Percentiles rank a stretch among this genome's conserved stretches.
phyloP scores from a whole-genome alignment of 345 rosid genomes.

The Eucalyptus curtisii region DNA sequence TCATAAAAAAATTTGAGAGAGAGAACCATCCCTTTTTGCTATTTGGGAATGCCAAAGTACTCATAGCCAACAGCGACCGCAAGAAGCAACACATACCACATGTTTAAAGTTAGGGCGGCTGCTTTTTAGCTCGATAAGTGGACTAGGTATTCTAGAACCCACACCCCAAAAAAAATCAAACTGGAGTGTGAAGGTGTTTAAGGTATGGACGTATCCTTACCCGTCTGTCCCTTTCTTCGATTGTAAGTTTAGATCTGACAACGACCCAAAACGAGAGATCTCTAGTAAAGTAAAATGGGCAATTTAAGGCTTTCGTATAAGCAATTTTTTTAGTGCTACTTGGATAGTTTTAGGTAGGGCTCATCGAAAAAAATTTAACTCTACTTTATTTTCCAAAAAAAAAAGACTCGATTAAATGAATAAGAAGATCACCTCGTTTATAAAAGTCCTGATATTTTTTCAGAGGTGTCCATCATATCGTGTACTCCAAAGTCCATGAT shows the following conservation, averaged over 20 bases:
- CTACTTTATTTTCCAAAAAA: not conserved
- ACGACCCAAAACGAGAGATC: not conserved
- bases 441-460: not conserved
- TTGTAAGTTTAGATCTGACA: not conserved
- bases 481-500: not conserved
- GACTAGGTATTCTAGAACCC: not conserved
- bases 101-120: not conserved
- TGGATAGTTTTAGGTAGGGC: not conserved
- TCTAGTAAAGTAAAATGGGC: not conserved
- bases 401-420: not conserved
- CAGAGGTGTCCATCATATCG: not conserved
- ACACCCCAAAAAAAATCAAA: not conserved
- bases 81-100: not conserved
- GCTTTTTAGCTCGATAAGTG: not conserved
- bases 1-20: too few species aligned
- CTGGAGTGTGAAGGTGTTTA: not conserved
- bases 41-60: not conserved
- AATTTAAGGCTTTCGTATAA: not conserved
- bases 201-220: not conserved
- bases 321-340: not conserved
- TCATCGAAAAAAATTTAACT: not conserved
- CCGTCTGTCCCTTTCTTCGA: not conserved
- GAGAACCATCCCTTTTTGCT: not conserved
- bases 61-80: not conserved
- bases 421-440: not conserved